Percentiles rank a stretch among this genome's conserved stretches.
These are phyloP conservation scores for Magnusiomyces clavatus DNA, from an alignment of 1,139 yeast species.

Conservation along the genomic window DNA sequence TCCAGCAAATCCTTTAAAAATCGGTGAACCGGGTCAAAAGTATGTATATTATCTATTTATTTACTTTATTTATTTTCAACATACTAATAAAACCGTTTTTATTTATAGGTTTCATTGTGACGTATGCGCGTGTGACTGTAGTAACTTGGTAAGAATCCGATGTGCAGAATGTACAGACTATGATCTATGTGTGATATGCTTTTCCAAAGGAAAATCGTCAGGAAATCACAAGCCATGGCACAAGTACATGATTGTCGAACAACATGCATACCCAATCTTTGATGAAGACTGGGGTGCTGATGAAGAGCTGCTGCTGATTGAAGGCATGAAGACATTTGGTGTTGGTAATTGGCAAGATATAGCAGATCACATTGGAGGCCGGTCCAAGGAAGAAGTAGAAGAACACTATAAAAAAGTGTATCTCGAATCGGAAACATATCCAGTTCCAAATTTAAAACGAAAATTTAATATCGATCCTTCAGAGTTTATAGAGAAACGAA, in stretches of 20 bases:
- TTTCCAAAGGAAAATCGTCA: constrained; percentile 71
- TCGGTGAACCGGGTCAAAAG: constrained; percentile 34
- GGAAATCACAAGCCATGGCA: constrained; percentile 93
- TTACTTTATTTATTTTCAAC: neutral
- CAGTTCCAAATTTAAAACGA: constrained; percentile 60
- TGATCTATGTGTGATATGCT: constrained; percentile 94
- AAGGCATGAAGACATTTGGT: constrained; percentile 72
- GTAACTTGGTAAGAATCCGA: constrained; percentile 78
- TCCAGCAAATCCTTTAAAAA: constrained; percentile 25
- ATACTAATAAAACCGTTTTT: neutral
- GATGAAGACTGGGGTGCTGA: constrained; percentile 97
- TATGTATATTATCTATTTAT: constrained; percentile 10
- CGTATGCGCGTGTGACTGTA: constrained; percentile 89
- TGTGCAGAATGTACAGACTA: constrained; percentile 93
- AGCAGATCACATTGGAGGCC: constrained; percentile 87
- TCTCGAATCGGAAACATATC: constrained; percentile 79
- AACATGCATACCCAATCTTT: constrained; percentile 89
- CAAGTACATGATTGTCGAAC: constrained; percentile 85
- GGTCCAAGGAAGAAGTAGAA: constrained; percentile 87
- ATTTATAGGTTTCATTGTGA: constrained; percentile 66
- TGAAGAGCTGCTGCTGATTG: constrained; percentile 80
- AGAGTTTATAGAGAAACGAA: constrained; percentile 62
- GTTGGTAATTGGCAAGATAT: constrained; percentile 97
- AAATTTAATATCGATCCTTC: constrained; percentile 60
- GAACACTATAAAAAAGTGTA: constrained; percentile 70